Percentiles rank a stretch among this genome's conserved stretches.
phyloP scores from a whole-genome alignment of 768 basidiomycete genomes.

The Trametes meyenii region DNA sequence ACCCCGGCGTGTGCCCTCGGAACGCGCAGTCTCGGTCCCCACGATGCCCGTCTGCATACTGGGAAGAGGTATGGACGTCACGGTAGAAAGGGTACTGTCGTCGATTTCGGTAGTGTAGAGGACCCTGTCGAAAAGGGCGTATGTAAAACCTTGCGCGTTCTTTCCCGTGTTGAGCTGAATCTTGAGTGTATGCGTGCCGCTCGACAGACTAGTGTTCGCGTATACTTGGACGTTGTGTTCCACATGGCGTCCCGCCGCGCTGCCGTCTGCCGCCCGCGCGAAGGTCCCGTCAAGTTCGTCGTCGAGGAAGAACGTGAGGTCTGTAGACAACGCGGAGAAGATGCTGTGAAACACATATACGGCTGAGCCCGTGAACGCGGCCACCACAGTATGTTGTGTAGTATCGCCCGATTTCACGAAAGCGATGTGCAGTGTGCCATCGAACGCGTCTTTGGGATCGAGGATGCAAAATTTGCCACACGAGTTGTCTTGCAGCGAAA shows the following conservation, averaged over 20 bases:
- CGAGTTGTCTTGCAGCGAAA: background rate
- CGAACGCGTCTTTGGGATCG: background rate
- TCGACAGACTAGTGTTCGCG: background rate
- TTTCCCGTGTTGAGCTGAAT: background rate
- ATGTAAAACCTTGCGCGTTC: background rate
- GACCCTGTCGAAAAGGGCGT: slow-evolving; percentile 13
- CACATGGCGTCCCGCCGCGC: background rate
- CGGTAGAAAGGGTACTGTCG: no score
- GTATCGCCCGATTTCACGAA: background rate
- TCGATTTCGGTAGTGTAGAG: slow-evolving; percentile 6
- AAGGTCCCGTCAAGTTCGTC: background rate
- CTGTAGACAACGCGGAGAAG: background rate
- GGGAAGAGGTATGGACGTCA: no score
- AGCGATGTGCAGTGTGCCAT: slow-evolving; percentile 8
- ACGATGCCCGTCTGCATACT: no score
- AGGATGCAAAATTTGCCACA: background rate
- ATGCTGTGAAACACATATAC: slow-evolving; percentile 3
- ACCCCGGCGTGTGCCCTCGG: no score
- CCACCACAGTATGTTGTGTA: background rate
- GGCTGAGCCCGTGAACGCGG: slow-evolving; percentile 1
- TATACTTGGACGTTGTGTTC: slow-evolving; percentile 10
- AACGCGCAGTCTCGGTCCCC: no score
- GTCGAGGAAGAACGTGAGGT: slow-evolving; percentile 15
- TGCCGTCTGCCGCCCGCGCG: background rate
- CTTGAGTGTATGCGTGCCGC: slow-evolving; percentile 5